phyloP scores from a whole-genome alignment of 129 eudicot species.

The Saposhnikovia divaricata region DNA sequence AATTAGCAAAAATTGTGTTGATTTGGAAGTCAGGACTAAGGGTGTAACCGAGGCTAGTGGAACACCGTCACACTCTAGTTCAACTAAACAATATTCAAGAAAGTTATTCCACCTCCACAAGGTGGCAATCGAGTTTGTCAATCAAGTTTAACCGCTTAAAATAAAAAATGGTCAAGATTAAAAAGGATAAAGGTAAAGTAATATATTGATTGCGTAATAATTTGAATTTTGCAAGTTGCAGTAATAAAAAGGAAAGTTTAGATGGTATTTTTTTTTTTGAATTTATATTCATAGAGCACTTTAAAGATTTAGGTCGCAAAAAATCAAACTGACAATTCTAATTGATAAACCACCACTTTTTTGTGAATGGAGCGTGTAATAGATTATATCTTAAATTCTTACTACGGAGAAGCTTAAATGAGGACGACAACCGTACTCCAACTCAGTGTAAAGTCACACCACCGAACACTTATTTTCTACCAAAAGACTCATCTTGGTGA shows the following conservation, averaged over 20 bases:
- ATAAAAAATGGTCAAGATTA: not conserved
- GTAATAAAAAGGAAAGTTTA: not conserved
- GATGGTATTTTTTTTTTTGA: too few species aligned
- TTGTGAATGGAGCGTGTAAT: not conserved
- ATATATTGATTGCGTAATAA: not conserved
- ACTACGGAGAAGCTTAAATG: not conserved
- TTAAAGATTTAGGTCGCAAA: too few species aligned
- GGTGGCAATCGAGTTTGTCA: not conserved
- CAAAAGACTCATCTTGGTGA: not conserved
- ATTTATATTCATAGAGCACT: too few species aligned
- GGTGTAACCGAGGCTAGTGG: not conserved
- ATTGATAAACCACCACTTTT: not conserved
- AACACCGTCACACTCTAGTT: not conserved
- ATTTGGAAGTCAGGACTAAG: not conserved
- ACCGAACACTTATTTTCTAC: not conserved
- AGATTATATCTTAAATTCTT: not conserved
- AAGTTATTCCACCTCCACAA: not conserved
- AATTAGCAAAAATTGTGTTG: not conserved
- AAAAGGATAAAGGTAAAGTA: not conserved
- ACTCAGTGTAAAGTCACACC: not conserved
- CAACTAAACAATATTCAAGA: not conserved
- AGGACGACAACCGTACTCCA: not conserved
- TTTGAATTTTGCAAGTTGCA: not conserved
- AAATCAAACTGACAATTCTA: not conserved
- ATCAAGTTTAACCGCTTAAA: not conserved